phyloP scores from a whole-genome alignment of 192 early-diverging fungal species.

The Backusella westeae region DNA sequence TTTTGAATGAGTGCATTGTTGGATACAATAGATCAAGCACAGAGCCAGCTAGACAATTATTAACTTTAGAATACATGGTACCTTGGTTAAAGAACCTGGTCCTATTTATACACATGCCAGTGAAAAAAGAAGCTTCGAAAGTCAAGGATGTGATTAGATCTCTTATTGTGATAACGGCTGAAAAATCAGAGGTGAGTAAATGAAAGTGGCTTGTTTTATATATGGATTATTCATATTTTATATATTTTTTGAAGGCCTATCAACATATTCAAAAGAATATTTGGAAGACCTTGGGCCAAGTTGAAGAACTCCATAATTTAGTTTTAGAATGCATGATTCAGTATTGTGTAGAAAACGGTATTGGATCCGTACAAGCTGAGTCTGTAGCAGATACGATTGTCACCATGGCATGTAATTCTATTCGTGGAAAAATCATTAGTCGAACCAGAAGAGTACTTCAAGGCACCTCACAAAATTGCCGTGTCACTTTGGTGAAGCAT shows the following conservation, averaged over 20 bases:
- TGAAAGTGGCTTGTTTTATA: background rate
- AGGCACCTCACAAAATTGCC: constrained; percentile 62
- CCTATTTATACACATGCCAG: constrained; percentile 41
- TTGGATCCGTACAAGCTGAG: constrained; percentile 72
- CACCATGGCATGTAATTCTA: constrained; percentile 67
- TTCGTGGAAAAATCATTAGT: constrained; percentile 76
- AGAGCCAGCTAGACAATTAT: constrained; percentile 64
- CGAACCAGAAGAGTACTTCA: constrained; percentile 70
- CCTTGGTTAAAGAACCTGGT: constrained; percentile 85
- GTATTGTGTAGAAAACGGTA: constrained; percentile 74
- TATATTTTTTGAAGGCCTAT: constrained; percentile 53
- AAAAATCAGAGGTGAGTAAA: constrained; percentile 43
- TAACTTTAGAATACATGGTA: constrained; percentile 79
- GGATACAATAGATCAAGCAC: constrained; percentile 69
- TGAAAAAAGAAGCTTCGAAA: constrained; percentile 45
- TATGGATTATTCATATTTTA: background rate
- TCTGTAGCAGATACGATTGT: constrained; percentile 83
- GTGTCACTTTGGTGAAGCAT: constrained; percentile 69
- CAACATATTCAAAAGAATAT: constrained; percentile 77
- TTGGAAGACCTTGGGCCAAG: constrained; percentile 74
- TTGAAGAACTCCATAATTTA: constrained; percentile 73
- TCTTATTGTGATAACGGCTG: constrained; percentile 77
- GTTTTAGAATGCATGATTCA: constrained; percentile 75
- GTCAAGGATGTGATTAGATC: constrained; percentile 70
- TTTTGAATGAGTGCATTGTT: constrained; percentile 78